Percentiles rank a stretch among this genome's conserved stretches.
Conservation (phyloP, 2,329 filamentous ascomycete genomes). For the Trichoderma atrobrunneum region DNA sequence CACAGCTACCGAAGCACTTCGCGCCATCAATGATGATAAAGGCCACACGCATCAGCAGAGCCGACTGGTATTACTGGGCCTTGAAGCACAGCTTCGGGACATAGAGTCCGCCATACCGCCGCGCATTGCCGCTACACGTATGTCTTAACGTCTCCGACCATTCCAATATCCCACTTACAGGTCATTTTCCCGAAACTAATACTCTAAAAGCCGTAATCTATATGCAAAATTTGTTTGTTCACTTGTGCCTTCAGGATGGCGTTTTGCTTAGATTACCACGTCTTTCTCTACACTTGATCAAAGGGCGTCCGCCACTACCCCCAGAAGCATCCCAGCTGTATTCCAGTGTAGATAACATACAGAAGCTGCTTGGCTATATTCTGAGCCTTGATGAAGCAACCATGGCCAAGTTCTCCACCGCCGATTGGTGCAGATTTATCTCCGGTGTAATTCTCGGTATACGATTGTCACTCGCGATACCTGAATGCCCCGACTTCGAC, state of each 20-base stretch:
- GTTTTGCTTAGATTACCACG: slow-evolving; percentile 32
- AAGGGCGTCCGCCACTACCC: slow-evolving; percentile 13
- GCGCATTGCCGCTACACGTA: slow-evolving; percentile 30
- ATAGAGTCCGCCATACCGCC: slow-evolving; percentile 38
- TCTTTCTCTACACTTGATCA: slow-evolving; percentile 1
- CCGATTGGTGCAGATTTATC: slow-evolving; percentile 46
- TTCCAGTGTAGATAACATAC: slow-evolving; percentile 28
- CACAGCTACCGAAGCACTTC: slow-evolving; percentile 39
- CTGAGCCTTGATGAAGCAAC: slow-evolving; percentile 29
- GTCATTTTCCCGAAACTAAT: slow-evolving; percentile 18
- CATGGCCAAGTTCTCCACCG: slow-evolving; percentile 38
- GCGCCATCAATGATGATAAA: slow-evolving; percentile 30
- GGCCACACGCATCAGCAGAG: slow-evolving; percentile 39
- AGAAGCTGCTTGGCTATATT: slow-evolving; percentile 35
- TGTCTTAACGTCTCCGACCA: background rate
- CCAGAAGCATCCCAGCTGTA: slow-evolving; percentile 25
- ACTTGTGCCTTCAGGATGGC: slow-evolving; percentile 41
- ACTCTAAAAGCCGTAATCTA: slow-evolving; percentile 26
- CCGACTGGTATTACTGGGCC: slow-evolving; percentile 45
- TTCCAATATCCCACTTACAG: background rate
- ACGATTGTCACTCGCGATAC: slow-evolving; percentile 46
- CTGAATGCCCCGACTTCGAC: slow-evolving; percentile 36
- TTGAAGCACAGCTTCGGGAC: slow-evolving; percentile 47
- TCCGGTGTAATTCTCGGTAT: slow-evolving; percentile 41
- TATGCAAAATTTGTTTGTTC: slow-evolving; percentile 35